These are phyloP conservation scores for Aureobasidium namibiae DNA, from an alignment of 2,329 filamentous ascomycete genomes.

Conservation along the genomic window DNA sequence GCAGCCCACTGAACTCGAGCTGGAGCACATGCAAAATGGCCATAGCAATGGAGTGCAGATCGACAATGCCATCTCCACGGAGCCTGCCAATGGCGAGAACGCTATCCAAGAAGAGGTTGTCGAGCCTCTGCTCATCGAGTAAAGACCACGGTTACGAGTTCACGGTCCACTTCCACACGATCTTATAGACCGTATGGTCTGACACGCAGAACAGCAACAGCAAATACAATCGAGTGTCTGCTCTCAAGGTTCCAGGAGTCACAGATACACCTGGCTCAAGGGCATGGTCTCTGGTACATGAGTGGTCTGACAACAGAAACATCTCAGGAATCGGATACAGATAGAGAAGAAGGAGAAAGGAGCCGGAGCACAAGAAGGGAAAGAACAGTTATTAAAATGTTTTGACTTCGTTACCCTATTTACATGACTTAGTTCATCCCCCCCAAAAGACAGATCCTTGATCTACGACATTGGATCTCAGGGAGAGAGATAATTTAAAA, in stretches of 20 bases:
- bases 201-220: neutral
- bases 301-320: too few species aligned
- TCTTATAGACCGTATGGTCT: neutral
- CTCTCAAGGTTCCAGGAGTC: neutral
- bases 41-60: neutral
- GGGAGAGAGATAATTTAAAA: neutral
- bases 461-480: neutral
- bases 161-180: neutral
- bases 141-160: neutral
- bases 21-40: constrained; percentile 3
- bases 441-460: neutral
- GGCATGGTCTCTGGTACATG: too few species aligned
- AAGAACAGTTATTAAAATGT: neutral
- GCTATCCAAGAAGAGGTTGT: neutral
- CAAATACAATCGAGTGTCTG: neutral
- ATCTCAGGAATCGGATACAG: neutral
- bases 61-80: neutral
- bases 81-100: neutral
- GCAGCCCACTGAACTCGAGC: neutral
- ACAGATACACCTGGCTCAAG: too few species aligned
- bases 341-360: neutral
- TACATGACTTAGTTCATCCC: neutral
- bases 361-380: neutral
- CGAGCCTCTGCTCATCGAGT: neutral
- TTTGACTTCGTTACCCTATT: neutral